Conservation (phyloP, 495 filamentous ascomycete genomes). For the Neurospora sp. region DNA sequence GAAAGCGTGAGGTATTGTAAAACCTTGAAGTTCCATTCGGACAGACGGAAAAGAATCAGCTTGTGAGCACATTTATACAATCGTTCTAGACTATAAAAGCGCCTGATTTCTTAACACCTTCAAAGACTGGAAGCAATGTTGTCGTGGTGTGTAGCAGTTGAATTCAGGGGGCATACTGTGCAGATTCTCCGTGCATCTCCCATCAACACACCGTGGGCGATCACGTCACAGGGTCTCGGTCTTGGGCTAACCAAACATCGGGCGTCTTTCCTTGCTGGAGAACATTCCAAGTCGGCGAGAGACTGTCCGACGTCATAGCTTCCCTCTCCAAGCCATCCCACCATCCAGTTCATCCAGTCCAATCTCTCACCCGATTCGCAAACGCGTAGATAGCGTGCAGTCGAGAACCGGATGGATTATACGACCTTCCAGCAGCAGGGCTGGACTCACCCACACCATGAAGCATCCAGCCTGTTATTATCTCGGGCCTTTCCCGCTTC, state of each 20-base stretch:
- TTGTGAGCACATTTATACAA: not conserved
- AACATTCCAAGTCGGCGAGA: not conserved
- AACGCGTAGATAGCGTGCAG: not conserved
- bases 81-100: not conserved
- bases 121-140: not conserved
- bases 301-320: not conserved
- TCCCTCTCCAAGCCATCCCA: not conserved
- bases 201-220: not conserved
- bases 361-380: not conserved
- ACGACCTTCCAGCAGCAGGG: not conserved
- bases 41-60: not conserved
- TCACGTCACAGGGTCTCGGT: not conserved
- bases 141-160: not conserved
- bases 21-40: not conserved
- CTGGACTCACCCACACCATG: not conserved
- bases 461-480: not conserved
- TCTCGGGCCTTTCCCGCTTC: not conserved
- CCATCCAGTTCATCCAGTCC: not conserved
- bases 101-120: not conserved
- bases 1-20: not conserved
- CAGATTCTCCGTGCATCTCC: not conserved
- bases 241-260: too few species aligned
- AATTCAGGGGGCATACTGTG: not conserved
- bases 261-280: not conserved
- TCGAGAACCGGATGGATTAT: not conserved